These are phyloP conservation scores for Butyriboletus loyo DNA, from an alignment of 768 basidiomycete genomes.

Conservation along the genomic window DNA sequence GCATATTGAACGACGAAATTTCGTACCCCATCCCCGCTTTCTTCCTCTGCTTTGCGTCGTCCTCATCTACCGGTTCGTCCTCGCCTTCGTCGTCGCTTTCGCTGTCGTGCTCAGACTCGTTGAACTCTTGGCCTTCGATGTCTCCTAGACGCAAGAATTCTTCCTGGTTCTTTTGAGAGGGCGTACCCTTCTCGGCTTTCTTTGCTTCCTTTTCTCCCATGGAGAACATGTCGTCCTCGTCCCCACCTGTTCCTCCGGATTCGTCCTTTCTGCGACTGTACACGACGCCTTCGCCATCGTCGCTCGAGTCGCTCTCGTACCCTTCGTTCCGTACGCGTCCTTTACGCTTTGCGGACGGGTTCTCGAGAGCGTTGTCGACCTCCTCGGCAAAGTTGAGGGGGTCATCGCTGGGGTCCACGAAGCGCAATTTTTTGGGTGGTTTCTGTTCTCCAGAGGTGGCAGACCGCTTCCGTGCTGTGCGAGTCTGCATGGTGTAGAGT, in stretches of 20 bases:
- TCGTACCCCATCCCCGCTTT: constrained; percentile 93
- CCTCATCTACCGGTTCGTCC: constrained; percentile 59
- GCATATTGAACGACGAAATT: constrained; percentile 97
- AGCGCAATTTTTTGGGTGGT: constrained; percentile 61
- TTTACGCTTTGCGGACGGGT: constrained; percentile 56
- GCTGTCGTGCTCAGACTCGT: constrained; percentile 34
- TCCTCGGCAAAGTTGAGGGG: constrained; percentile 74
- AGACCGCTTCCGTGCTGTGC: constrained; percentile 42
- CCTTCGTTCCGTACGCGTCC: constrained; percentile 81
- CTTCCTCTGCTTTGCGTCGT: constrained; percentile 69
- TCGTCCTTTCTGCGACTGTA: constrained; percentile 62
- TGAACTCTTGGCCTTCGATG: constrained; percentile 96
- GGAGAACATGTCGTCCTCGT: constrained; percentile 82
- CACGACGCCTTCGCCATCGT: constrained; percentile 94
- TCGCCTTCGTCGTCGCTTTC: constrained; percentile 42
- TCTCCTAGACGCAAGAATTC: constrained; percentile 86
- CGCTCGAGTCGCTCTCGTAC: constrained; percentile 92
- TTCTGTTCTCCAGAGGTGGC: constrained; percentile 37
- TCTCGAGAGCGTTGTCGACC: constrained; percentile 72
- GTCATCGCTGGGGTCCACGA: constrained; percentile 74
- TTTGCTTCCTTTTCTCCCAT: constrained; percentile 58
- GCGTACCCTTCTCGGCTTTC: constrained; percentile 37
- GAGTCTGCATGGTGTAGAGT: constrained; percentile 33
- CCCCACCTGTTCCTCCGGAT: constrained; percentile 54
- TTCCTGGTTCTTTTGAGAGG: constrained; percentile 59